Evolutionary conservation across 768 basidiomycete species (phyloP).

Genomic region (Leccinellum albellum): DNA sequence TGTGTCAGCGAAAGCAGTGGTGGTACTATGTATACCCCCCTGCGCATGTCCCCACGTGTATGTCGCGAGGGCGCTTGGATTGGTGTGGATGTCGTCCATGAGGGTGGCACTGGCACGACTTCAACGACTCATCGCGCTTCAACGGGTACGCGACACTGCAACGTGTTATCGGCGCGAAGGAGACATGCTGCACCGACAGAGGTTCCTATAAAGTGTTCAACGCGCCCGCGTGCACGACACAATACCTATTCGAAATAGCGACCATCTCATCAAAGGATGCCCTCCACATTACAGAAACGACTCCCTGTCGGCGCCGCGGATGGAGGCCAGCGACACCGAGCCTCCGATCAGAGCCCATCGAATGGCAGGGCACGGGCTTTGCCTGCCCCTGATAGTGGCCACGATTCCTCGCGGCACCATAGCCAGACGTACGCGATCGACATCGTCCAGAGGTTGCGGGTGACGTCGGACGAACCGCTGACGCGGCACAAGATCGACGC

Average conservation of each 20-base stretch:
- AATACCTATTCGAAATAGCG: background rate
- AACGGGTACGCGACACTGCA: slow-evolving; percentile 13
- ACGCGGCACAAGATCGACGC: slow-evolving; percentile 25
- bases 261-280: slow-evolving; percentile 6
- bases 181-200: slow-evolving; percentile 17
- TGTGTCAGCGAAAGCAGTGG: slow-evolving; percentile 3
- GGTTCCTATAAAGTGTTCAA: slow-evolving; percentile 20
- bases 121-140: slow-evolving; percentile 13
- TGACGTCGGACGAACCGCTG: slow-evolving; percentile 27
- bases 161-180: slow-evolving; percentile 14
- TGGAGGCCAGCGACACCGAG: background rate
- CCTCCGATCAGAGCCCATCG: slow-evolving; percentile 10
- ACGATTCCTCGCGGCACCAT: background rate
- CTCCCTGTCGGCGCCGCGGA: background rate
- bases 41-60: slow-evolving; percentile 20
- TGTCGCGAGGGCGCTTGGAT: slow-evolving; percentile 17
- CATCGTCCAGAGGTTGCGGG: slow-evolving; percentile 28
- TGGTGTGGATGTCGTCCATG: slow-evolving; percentile 1
- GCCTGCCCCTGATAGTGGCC: background rate
- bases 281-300: slow-evolving; percentile 20
- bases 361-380: background rate
- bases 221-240: slow-evolving; percentile 1
- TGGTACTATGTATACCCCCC: slow-evolving; percentile 20
- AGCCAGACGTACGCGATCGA: slow-evolving; percentile 27
- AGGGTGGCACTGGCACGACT: slow-evolving; percentile 10